phyloP scores from a whole-genome alignment of 1,284 basidiomycete genomes.

The Jaminaea rosea region DNA sequence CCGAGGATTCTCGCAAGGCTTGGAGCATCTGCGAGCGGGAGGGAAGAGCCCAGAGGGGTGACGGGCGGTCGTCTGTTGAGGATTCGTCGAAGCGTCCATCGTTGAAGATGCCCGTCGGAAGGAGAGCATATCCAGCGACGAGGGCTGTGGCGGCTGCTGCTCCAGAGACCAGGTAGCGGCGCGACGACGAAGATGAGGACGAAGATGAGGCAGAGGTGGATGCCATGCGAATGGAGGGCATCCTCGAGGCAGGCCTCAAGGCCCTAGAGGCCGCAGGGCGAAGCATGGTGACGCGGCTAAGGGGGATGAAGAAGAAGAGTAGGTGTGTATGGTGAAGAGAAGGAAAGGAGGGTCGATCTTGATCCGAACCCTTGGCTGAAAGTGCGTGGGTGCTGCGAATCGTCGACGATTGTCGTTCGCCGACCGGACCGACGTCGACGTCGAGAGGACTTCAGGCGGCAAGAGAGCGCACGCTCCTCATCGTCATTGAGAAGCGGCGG shows the following conservation, averaged over 20 bases:
- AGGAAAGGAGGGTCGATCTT: too few species aligned
- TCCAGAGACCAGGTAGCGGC: not conserved
- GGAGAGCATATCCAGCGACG: not conserved
- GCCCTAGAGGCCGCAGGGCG: too few species aligned
- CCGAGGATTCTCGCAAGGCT: slow-evolving; percentile 37
- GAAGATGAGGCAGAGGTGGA: not conserved
- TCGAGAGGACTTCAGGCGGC: too few species aligned
- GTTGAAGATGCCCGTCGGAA: not conserved
- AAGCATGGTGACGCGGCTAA: too few species aligned
- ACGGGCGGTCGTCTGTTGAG: slow-evolving; percentile 29
- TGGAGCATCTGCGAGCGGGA: slow-evolving; percentile 45
- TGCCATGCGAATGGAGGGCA: slow-evolving; percentile 56
- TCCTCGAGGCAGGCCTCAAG: slow-evolving; percentile 54
- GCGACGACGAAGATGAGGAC: not conserved
- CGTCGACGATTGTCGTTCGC: too few species aligned
- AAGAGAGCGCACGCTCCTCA: too few species aligned
- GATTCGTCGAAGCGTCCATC: not conserved
- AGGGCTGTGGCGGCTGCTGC: not conserved
- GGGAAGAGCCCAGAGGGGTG: slow-evolving; percentile 42
- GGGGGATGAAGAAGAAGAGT: too few species aligned
- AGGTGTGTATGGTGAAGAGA: too few species aligned
- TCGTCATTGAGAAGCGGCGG: too few species aligned
- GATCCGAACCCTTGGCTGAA: too few species aligned
- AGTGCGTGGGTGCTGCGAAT: too few species aligned
- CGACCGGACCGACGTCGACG: too few species aligned